Percentiles rank a stretch among this genome's conserved stretches.
Evolutionary conservation across 371 early-diverging fungal species (phyloP).

Genomic region (Rhizopus stolonifer): DNA sequence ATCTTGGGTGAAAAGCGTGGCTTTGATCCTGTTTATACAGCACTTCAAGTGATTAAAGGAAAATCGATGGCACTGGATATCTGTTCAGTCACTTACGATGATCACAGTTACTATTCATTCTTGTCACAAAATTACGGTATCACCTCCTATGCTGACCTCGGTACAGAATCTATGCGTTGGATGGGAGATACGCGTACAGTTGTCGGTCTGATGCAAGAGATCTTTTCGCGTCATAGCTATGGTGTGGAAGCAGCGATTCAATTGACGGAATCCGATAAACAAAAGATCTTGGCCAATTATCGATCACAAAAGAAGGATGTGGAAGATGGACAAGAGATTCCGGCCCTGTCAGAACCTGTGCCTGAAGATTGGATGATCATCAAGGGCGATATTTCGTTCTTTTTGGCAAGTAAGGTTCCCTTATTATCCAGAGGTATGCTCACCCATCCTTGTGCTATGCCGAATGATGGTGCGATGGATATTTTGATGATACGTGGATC

Average conservation of each 20-base stretch:
- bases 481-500: slow-evolving; percentile 48
- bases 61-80: slow-evolving; percentile 53
- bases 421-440: slow-evolving; percentile 54
- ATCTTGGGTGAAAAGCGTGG: slow-evolving; percentile 57
- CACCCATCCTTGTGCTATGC: slow-evolving; percentile 57
- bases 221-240: slow-evolving; percentile 46
- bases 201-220: slow-evolving; percentile 49
- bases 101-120: slow-evolving; percentile 57
- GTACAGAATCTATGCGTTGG: slow-evolving; percentile 63
- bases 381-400: slow-evolving; percentile 44
- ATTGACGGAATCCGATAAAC: slow-evolving; percentile 47
- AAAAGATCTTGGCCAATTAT: slow-evolving; percentile 20
- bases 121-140: slow-evolving; percentile 65
- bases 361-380: slow-evolving; percentile 55
- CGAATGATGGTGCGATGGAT: slow-evolving; percentile 61
- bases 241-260: slow-evolving; percentile 47
- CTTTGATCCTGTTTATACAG: slow-evolving; percentile 46
- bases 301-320: slow-evolving; percentile 28
- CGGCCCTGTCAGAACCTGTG: slow-evolving; percentile 37
- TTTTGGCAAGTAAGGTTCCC: slow-evolving; percentile 58
- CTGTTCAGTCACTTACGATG: slow-evolving; percentile 59
- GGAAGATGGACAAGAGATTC: slow-evolving; percentile 28
- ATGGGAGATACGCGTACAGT: slow-evolving; percentile 63
- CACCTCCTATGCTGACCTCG: slow-evolving; percentile 63
- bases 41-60: slow-evolving; percentile 62